Evolutionary conservation across 371 early-diverging fungal genomes (phyloP), one percentile per base, ranked within the genome.

Genomic region (Quaeritorhiza haematococci): DNA sequence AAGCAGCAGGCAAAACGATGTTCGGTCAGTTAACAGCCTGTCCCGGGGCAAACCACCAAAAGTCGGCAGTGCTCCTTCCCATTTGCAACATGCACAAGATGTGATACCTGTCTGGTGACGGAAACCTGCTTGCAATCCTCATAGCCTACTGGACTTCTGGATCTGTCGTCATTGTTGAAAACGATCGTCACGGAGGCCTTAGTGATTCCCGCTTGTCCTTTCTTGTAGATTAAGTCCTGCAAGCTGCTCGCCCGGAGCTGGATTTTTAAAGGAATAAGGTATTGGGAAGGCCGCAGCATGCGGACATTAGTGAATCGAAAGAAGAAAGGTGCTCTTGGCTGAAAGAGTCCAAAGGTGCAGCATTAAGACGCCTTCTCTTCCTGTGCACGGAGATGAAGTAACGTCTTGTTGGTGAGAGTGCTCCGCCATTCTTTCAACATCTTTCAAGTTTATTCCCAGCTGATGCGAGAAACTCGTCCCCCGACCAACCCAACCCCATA

Each of bases 101-200:
- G 27, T 44, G 21, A n/a, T 71, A 92, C 94, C 83, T 96, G 96
- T 28, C 98, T 84, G 24, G 98, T 94, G 23, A 99, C 86, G 0
- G 93, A 87, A 53, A 99, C 91, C 58, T 90, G 87, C 27, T 86
- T 79, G 66, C 76, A 84, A 51, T 90, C 80, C 59, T 92, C 91
- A 59, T 92, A 98, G 0, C 97, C 98, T 17, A 91, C 80, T 15
- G 98, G 98, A 58, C 91, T 91, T 43, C 80, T 80, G 6, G 78
- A 80, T 33, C 86, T 81, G 67, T 96, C 91, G 34, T 79, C 78
- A 69, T 98, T 99, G 67, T 93, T 90, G 65, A 99, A 97, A 15
- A 96, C 91, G 44, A 98, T 86, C 0, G 93, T 93, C 1, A 98
- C 99, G 1, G 93, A 93, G 0, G 98, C 98, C 64, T 94, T 94